Conservation (phyloP, 805 yeast genomes). For the Metschnikowia picachoensis region DNA sequence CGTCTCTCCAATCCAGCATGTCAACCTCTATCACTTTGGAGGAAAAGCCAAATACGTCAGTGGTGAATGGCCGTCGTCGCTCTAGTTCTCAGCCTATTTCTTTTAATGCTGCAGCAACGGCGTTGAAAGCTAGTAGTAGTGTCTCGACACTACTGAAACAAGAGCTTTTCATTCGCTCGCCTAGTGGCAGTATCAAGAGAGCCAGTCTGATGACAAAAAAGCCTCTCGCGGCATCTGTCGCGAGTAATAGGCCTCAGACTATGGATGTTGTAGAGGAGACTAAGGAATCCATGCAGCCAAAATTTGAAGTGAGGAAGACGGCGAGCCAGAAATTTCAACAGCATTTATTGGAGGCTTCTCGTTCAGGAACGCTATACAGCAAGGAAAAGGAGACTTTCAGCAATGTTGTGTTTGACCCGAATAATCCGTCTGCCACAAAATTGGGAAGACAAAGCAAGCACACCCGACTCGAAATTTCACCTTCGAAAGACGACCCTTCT, state of each 20-base stretch:
- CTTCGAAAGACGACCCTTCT: background rate
- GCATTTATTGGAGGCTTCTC: conserved; percentile 37
- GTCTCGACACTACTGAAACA: conserved; percentile 1
- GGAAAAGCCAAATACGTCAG: conserved; percentile 9
- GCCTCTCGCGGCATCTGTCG: background rate
- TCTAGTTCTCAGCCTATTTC: conserved; percentile 36
- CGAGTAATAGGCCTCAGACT: conserved; percentile 1
- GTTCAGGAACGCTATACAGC: conserved; percentile 33
- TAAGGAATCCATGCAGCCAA: conserved; percentile 12
- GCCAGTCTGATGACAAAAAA: conserved; percentile 7
- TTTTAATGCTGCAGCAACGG: conserved; percentile 29
- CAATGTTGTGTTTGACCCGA: conserved; percentile 40
- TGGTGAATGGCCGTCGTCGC: conserved; percentile 26
- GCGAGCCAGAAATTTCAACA: conserved; percentile 39
- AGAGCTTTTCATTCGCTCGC: conserved; percentile 15
- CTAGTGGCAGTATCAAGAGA: conserved; percentile 13
- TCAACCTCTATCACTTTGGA: background rate
- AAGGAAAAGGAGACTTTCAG: conserved; percentile 35
- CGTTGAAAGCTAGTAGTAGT: conserved; percentile 15
- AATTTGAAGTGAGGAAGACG: conserved; percentile 13
- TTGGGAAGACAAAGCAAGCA: conserved; percentile 11
- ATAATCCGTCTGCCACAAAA: conserved; percentile 24
- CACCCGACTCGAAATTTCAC: background rate
- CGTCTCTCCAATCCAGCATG: conserved; percentile 7
- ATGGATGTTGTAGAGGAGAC: conserved; percentile 11